Percentiles rank a stretch among this genome's conserved stretches.
These are phyloP conservation scores for Westerdykella aurantiaca DNA, from an alignment of 2,329 filamentous ascomycete genomes.

Conservation along the genomic window DNA sequence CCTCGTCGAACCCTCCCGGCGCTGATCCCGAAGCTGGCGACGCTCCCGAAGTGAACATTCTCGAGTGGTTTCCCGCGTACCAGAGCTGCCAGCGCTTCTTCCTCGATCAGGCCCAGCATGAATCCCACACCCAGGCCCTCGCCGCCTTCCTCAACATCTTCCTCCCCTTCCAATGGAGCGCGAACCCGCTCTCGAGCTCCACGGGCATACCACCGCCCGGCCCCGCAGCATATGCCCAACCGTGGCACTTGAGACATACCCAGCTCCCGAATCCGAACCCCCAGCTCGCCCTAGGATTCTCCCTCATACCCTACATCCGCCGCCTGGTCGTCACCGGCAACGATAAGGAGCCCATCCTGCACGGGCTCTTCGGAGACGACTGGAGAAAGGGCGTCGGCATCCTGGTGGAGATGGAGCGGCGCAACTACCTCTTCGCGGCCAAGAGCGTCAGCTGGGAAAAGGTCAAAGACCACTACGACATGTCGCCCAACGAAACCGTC, in stretches of 20 bases:
- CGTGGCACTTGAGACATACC: constrained; percentile 38
- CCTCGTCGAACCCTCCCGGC: too few species aligned
- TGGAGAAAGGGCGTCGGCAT: constrained; percentile 75
- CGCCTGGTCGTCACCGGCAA: constrained; percentile 88
- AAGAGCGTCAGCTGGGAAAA: constrained; percentile 87
- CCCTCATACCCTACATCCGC: constrained; percentile 81
- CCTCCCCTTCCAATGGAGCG: constrained; percentile 72
- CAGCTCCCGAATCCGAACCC: constrained; percentile 35
- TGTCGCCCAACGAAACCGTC: constrained; percentile 72
- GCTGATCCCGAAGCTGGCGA: too few species aligned
- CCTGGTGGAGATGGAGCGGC: constrained; percentile 80
- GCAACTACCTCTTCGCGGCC: constrained; percentile 91
- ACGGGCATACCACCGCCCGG: constrained; percentile 27
- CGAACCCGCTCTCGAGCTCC: constrained; percentile 44
- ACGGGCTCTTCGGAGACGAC: constrained; percentile 95
- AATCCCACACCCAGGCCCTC: constrained; percentile 74
- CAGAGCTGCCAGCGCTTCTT: constrained; percentile 89
- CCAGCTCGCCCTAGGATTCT: constrained; percentile 42
- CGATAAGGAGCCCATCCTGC: constrained; percentile 77
- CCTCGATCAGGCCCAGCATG: constrained; percentile 83
- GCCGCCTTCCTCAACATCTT: constrained; percentile 89
- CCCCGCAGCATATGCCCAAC: constrained; percentile 31
- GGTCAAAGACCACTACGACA: constrained; percentile 88
- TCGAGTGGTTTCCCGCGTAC: constrained; percentile 89
- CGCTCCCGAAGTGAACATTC: constrained; percentile 60